A percentile compares a stretch with the other conserved stretches of the same genome.
Conservation (phyloP, 2,329 filamentous ascomycete species). For the Xylaria arbuscula region DNA sequence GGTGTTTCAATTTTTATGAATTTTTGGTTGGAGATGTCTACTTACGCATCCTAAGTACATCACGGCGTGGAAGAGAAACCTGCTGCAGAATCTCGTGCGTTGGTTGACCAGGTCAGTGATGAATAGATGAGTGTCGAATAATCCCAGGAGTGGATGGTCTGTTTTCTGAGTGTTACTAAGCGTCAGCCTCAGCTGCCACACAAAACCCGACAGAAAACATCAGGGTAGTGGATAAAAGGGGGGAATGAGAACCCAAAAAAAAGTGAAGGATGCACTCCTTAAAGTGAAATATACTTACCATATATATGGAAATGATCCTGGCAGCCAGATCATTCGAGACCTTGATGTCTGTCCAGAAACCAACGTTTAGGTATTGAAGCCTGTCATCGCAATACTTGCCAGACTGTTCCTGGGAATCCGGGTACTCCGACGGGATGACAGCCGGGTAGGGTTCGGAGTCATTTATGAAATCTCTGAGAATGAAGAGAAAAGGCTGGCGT, state of each 20-base stretch:
- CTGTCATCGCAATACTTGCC: slow-evolving; percentile 29
- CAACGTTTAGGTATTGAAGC: slow-evolving; percentile 18
- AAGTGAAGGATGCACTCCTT: no score
- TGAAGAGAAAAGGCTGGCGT: not conserved
- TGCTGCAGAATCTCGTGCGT: slow-evolving; percentile 48
- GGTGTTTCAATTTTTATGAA: no score
- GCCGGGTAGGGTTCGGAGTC: not conserved
- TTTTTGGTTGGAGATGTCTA: not conserved
- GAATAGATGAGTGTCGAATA: slow-evolving; percentile 52
- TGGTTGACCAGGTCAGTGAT: slow-evolving; percentile 49
- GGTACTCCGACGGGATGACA: not conserved
- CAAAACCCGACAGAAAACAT: not conserved
- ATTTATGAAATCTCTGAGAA: not conserved
- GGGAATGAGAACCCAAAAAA: not conserved
- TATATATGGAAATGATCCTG: slow-evolving; percentile 34
- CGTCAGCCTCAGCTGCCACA: not conserved
- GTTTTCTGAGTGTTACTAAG: slow-evolving; percentile 40
- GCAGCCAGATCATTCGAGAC: slow-evolving; percentile 30
- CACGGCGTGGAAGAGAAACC: slow-evolving; percentile 52
- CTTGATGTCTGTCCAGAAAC: slow-evolving; percentile 32
- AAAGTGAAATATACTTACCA: slow-evolving; percentile 26
- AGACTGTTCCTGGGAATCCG: not conserved
- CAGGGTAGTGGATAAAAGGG: no score
- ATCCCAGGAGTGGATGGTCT: slow-evolving; percentile 54
- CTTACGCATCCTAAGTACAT: slow-evolving; percentile 53